Base-by-base conservation (phyloP, 371 early-diverging fungal genomes). In the Modicella reniformis region DNA sequence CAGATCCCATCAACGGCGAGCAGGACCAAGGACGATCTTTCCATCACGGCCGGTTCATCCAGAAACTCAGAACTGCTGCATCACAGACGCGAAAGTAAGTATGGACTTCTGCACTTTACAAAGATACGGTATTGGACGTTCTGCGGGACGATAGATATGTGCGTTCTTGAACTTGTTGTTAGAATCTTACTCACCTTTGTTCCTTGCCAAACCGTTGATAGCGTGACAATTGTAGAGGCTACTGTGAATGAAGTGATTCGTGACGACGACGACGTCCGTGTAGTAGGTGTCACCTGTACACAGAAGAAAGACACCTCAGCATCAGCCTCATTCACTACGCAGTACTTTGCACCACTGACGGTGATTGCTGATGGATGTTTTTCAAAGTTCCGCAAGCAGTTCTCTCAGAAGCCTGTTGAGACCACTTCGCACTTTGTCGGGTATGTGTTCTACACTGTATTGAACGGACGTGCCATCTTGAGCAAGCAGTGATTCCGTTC, bases 11-110 rank as follows among this genome's bases (percentile, higher is more conserved):
- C 30, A 85, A 86, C 21, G 85, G 85, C 26, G 81, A 84, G 63
- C 68, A 64, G 51, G 76, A 74, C 56, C 59, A 75, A n/a, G 98
- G 98, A 41, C 82, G 84, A 52, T 91, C 94, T 1, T 97, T 98
- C 74, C 98, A 98, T 73, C 97, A 98, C 62, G 98, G 98, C 15
- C 85, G 93, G 55, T 92, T 98, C 74, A 90, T 98, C 58, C 90
- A 88, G 83, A 93, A 92, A 5, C 76, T 98, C 23, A 81, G 98
- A 61, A 82, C 86, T 47, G 91, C 91, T 17, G 92, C 92, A 30
- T 82, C 81, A 13, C 68, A 73, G 10, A 81, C 84, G 51, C 83
- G 87, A 23, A 87, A 88, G 89, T 86, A 86, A 70, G 44, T 44
- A n/a, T n/a, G n/a, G n/a, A n/a, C n/a, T n/a, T n/a, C n/a, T 17